A percentile compares a stretch with the other conserved stretches of the same genome.
phyloP scores from a whole-genome alignment of 2,329 filamentous ascomycete genomes.

The Colletotrichum godetiae region DNA sequence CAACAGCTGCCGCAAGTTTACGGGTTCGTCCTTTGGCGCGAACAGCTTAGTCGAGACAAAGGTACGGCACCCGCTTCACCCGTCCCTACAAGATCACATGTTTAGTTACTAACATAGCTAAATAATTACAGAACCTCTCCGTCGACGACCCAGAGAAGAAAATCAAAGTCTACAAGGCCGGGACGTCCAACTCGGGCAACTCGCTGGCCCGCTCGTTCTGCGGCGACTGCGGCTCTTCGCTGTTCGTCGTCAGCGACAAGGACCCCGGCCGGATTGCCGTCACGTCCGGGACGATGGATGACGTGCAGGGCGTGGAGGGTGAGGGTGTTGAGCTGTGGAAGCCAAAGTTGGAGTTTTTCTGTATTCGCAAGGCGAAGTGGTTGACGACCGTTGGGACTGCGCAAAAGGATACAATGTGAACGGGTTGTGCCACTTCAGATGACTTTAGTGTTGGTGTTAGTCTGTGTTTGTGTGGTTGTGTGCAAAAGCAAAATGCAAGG shows the following conservation, averaged over 20 bases:
- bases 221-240: slow-evolving; percentile 1
- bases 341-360: background rate
- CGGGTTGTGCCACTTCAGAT: background rate
- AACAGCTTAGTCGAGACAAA: slow-evolving; percentile 6
- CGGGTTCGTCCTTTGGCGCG: slow-evolving; percentile 2
- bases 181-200: background rate
- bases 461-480: background rate
- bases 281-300: slow-evolving; percentile 12
- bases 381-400: background rate
- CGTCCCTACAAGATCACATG: no score
- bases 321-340: background rate
- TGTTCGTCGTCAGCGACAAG: background rate
- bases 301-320: background rate
- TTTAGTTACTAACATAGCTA: background rate
- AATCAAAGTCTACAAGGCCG: background rate
- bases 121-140: background rate
- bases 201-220: background rate
- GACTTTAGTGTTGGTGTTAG: background rate
- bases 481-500: background rate
- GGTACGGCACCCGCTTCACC: background rate
- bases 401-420: background rate
- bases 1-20: slow-evolving; percentile 11
- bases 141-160: background rate
- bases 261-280: background rate
- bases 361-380: slow-evolving; percentile 1